Base-by-base conservation (phyloP, 2,329 filamentous ascomycete species). In the Didymosphaeria variabile region DNA sequence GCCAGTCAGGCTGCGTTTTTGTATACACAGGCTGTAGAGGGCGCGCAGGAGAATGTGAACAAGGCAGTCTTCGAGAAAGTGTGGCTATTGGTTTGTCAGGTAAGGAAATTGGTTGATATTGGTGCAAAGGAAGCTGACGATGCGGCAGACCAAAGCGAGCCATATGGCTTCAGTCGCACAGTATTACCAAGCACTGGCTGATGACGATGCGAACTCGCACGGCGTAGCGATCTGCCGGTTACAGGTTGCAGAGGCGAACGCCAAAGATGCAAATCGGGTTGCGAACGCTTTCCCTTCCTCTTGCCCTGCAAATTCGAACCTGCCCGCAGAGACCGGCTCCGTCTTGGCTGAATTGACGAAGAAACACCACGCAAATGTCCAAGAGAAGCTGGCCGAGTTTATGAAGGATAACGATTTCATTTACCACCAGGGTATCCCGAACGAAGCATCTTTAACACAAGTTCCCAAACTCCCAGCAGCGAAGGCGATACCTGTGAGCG, bases 331-430 rank as follows among this genome's bases (percentile, higher is more conserved):
- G 63, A 91, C 92, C 2, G 91, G 92, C 0, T 72, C 85, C 0
- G 84, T 89, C 55, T 80, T 99, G 38, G 82, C 87, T n/a, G 93
- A 97, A 36, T 86, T 97, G 66, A 90, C 92, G 17, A 97, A 93
- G 77, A 88, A 93, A 63, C 94, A 98, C 70, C 80, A 91, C 31
- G 84, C 91, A 0, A 90, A 88, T 34, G 90, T 97, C 3, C 91
- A 97, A 74, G 91, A 94, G 63, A 94, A 91, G 76, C 82, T 97
- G 23, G 83, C 84, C 19, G 89, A 92, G 62, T 85, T 94, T 53
- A 85, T 86, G 68, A 97, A 97, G 72, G 95, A 99, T 78, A 99
- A 99, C 69, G 95, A 99, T 76, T 98, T 95, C 78, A 97, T 99
- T 75, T 99, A 99, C 74, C 95, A 99, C 76, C 93, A 98, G 70